Percentiles rank a stretch among this genome's conserved stretches.
Conservation (phyloP, 2,329 filamentous ascomycete species). For the Clarireedia sp. region DNA sequence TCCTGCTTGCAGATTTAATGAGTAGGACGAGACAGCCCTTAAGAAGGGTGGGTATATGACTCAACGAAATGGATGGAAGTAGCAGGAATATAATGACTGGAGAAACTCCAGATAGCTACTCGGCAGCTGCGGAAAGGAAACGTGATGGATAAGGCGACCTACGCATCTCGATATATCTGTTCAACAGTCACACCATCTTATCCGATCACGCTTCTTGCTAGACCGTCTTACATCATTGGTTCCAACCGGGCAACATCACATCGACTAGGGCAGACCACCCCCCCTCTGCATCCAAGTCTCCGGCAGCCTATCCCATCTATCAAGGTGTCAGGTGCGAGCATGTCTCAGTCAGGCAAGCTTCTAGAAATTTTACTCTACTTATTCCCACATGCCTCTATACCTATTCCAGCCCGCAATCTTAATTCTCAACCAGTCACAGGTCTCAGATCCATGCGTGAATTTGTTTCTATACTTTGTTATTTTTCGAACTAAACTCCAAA, state of each 20-base stretch:
- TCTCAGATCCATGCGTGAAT: neutral
- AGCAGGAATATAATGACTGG: too few relatives aligned
- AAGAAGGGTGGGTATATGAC: neutral
- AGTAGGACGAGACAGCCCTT: too few relatives aligned
- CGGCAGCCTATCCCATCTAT: neutral
- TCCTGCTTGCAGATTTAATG: too few relatives aligned
- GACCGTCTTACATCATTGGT: conserved; percentile 1
- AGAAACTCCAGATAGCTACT: too few relatives aligned
- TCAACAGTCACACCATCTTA: too few relatives aligned
- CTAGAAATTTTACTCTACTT: neutral
- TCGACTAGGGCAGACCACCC: neutral
- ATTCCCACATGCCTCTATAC: neutral
- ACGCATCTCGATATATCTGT: too few relatives aligned
- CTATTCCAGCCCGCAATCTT: neutral
- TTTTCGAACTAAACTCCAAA: neutral
- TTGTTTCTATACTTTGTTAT: neutral
- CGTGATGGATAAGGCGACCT: too few relatives aligned
- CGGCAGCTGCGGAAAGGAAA: too few relatives aligned
- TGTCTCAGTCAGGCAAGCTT: neutral
- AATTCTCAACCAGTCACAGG: neutral
- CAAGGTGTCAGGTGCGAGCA: neutral
- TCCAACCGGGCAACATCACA: neutral
- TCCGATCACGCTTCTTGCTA: neutral
- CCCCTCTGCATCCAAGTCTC: neutral
- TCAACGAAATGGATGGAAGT: neutral